Conservation (phyloP, 164 flowering plant species). For the Liquidambar formosana region DNA sequence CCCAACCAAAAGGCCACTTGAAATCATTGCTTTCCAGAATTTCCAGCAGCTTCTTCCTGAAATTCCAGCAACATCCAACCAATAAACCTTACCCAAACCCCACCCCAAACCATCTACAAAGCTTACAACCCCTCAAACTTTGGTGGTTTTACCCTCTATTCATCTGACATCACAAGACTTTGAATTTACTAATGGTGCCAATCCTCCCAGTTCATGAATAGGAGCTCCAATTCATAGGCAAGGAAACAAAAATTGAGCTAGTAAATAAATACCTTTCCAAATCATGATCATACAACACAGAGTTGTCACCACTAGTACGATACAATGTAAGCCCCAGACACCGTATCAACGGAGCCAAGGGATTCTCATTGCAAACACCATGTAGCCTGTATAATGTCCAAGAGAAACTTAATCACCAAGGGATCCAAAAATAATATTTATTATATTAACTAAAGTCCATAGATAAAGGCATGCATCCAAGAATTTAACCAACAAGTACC, state of each 20-base stretch:
- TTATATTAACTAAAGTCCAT: neutral
- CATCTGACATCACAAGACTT: no score
- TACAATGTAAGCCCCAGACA: slow-evolving; percentile 72
- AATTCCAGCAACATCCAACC: no score
- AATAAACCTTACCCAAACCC: no score
- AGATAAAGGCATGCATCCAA: neutral
- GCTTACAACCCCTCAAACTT: no score
- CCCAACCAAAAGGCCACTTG: no score
- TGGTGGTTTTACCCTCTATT: no score
- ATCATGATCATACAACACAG: slow-evolving; percentile 92
- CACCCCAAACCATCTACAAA: no score
- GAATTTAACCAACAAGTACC: neutral
- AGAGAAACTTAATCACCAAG: slow-evolving; percentile 3
- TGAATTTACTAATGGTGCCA: no score
- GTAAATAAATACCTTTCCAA: slow-evolving; percentile 65
- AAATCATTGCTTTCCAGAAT: no score
- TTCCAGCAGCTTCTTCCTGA: no score
- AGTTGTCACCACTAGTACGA: slow-evolving; percentile 94
- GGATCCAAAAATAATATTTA: neutral
- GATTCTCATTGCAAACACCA: slow-evolving; percentile 96
- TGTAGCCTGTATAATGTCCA: slow-evolving; percentile 60
- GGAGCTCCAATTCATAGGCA: no score
- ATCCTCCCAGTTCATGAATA: no score
- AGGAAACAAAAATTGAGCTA: neutral
- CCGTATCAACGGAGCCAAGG: slow-evolving; percentile 88